phyloP scores from a whole-genome alignment of 2,329 filamentous ascomycete genomes.

The Falciphora oryzae region DNA sequence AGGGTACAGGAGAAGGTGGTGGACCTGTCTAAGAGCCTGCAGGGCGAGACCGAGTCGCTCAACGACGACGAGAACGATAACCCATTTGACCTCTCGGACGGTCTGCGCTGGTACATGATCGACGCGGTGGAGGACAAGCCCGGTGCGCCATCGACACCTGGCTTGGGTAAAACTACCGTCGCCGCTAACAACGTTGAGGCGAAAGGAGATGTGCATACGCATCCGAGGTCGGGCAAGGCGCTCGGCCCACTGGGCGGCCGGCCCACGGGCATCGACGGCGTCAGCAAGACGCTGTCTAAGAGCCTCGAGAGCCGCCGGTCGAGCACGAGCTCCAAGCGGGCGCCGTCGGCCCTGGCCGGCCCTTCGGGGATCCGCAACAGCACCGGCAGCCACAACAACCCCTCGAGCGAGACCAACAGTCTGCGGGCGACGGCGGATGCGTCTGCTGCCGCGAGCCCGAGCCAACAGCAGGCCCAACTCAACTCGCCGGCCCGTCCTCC shows the following conservation, averaged over 20 bases:
- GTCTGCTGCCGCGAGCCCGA: constrained; percentile 24
- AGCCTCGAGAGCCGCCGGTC: constrained; percentile 88
- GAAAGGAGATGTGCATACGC: constrained; percentile 62
- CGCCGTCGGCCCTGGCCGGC: constrained; percentile 44
- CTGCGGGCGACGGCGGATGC: constrained; percentile 41
- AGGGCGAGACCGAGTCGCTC: constrained; percentile 44
- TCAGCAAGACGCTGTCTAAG: constrained; percentile 74
- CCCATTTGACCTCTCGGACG: constrained; percentile 92
- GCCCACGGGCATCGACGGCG: constrained; percentile 59
- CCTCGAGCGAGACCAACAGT: constrained; percentile 55
- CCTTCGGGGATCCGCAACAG: constrained; percentile 22
- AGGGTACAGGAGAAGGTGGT: constrained; percentile 91
- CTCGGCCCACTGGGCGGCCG: constrained; percentile 27
- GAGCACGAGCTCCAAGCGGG: constrained; percentile 79
- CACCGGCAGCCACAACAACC: constrained; percentile 39
- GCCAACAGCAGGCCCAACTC: constrained; percentile 26
- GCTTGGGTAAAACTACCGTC: constrained; percentile 85
- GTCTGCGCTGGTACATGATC: constrained; percentile 91
- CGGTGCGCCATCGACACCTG: constrained; percentile 85
- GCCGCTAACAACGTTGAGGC: constrained; percentile 83
- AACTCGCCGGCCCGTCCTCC: constrained; percentile 2
- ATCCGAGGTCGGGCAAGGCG: constrained; percentile 37
- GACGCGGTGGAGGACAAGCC: constrained; percentile 92
- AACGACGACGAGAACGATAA: constrained; percentile 84
- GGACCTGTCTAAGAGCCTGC: constrained; percentile 75